Evolutionary conservation across 345 rosid genomes (phyloP).

Genomic region (Rhodomyrtus tomentosa): DNA sequence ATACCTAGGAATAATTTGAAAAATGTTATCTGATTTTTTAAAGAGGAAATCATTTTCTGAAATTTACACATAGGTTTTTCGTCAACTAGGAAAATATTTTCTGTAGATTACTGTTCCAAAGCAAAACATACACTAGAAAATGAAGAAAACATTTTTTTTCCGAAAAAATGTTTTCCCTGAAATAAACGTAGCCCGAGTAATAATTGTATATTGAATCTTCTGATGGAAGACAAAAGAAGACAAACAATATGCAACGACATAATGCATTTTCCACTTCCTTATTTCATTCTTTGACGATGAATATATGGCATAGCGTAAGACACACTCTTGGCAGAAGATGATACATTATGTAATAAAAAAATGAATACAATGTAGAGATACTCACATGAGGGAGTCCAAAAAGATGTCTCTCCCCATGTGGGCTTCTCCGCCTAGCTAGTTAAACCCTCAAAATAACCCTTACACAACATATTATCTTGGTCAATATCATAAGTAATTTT

Average conservation of each 20-base stretch:
- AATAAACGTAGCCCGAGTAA: too few relatives aligned
- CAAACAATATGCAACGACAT: background rate
- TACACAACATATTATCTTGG: background rate
- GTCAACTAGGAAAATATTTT: too few relatives aligned
- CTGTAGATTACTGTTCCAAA: too few relatives aligned
- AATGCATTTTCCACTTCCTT: background rate
- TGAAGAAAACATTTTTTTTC: too few relatives aligned
- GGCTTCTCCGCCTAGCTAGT: background rate
- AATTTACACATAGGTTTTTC: too few relatives aligned
- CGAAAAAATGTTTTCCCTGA: too few relatives aligned
- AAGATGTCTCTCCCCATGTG: constrained; percentile 1
- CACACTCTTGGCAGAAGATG: background rate
- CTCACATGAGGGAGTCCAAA: background rate
- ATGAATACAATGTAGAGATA: background rate
- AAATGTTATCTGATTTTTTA: too few relatives aligned
- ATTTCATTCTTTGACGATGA: background rate
- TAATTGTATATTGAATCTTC: background rate
- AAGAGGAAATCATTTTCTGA: too few relatives aligned
- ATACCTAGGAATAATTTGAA: too few relatives aligned
- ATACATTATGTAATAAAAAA: background rate
- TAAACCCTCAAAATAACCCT: background rate
- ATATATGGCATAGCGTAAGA: background rate
- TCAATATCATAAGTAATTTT: background rate
- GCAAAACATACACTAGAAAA: too few relatives aligned
- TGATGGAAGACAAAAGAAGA: background rate